phyloP scores from a whole-genome alignment of 257 asterid species.

The Solanum gracilifrons region DNA sequence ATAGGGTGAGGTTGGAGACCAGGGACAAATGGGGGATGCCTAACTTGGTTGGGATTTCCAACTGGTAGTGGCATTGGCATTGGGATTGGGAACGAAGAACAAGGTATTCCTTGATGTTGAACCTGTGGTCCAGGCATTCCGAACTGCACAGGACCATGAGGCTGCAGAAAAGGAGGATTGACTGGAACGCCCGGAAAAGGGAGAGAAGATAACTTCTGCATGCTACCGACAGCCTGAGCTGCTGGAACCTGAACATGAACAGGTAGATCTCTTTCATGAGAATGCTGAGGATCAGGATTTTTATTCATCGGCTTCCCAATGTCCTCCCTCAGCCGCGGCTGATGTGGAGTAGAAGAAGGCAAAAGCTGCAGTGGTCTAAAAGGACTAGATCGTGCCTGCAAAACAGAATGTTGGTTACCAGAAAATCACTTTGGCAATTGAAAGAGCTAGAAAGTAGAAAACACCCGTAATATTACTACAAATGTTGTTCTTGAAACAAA shows the following conservation, averaged over 20 bases:
- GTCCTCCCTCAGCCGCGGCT: constrained; percentile 5
- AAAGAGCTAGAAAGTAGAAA: not conserved
- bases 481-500: not conserved
- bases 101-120: constrained; percentile 5
- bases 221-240: not conserved
- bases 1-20: constrained; percentile 10
- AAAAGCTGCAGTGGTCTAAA: not conserved
- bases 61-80: constrained; percentile 10
- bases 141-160: not conserved
- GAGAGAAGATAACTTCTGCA: constrained; percentile 1
- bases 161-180: constrained; percentile 9
- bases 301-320: not conserved
- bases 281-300: not conserved
- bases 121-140: constrained; percentile 2
- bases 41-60: constrained; percentile 1
- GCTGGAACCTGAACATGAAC: not conserved
- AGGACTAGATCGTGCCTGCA: not conserved
- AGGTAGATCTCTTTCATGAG: constrained; percentile 1
- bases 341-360: not conserved
- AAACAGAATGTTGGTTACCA: not conserved
- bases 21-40: not conserved
- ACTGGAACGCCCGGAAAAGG: constrained; percentile 3
- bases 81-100: constrained; percentile 5
- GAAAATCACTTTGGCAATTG: not conserved
- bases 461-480: not conserved